phyloP scores from a whole-genome alignment of 768 basidiomycete species.

The Nidularia sp. region DNA sequence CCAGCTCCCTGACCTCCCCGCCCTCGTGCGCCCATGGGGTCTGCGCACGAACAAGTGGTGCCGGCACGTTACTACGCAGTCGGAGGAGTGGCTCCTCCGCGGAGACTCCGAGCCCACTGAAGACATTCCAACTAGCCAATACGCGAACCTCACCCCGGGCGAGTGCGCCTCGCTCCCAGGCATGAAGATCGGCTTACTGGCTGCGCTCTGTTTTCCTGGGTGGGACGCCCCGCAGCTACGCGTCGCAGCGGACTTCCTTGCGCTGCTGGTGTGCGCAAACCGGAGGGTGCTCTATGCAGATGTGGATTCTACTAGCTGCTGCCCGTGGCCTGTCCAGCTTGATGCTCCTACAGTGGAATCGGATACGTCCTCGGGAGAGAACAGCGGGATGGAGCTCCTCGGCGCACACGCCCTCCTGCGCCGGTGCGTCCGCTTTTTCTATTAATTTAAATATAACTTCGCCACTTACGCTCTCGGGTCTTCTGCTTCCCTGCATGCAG shows the following conservation, averaged over 20 bases:
- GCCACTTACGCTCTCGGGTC: slow-evolving; percentile 5
- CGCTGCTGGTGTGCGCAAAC: slow-evolving; percentile 33
- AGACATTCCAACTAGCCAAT: too few species aligned
- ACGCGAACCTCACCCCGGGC: not conserved
- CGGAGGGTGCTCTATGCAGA: slow-evolving; percentile 16
- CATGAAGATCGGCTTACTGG: slow-evolving; percentile 44
- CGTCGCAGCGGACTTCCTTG: slow-evolving; percentile 46
- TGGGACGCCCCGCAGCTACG: slow-evolving; percentile 54
- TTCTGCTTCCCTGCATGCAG: slow-evolving; percentile 17
- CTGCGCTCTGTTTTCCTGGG: slow-evolving; percentile 54
- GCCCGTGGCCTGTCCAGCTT: not conserved
- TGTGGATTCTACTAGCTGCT: not conserved
- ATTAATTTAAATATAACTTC: too few species aligned
- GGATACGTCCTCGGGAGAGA: slow-evolving; percentile 10
- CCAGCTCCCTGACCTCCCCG: slow-evolving; percentile 13
- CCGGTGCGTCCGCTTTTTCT: slow-evolving; percentile 25
- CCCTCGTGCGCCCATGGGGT: slow-evolving; percentile 8
- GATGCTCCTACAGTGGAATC: slow-evolving; percentile 2
- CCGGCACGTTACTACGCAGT: slow-evolving; percentile 7
- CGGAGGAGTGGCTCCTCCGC: slow-evolving; percentile 8
- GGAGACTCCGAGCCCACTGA: not conserved
- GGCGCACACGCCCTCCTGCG: slow-evolving; percentile 25
- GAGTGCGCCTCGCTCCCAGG: slow-evolving; percentile 22
- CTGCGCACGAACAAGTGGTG: slow-evolving; percentile 12
- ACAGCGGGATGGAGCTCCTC: slow-evolving; percentile 13